Evolutionary conservation across 495 filamentous ascomycete genomes (phyloP), one percentile per base, ranked within the genome.

Genomic region (Hypoxylon fuscum): DNA sequence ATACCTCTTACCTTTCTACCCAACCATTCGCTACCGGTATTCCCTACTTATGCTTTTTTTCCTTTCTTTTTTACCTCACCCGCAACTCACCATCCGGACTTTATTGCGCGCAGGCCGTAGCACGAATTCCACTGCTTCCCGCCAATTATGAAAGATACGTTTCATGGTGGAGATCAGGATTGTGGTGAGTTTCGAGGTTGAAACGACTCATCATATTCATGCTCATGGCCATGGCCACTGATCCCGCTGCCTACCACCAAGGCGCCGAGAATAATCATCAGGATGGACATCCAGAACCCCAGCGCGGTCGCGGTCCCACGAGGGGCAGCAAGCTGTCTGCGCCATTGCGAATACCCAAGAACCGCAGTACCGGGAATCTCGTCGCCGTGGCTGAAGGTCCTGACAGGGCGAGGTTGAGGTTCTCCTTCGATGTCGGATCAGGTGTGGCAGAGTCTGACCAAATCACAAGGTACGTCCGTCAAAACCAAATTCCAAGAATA

Each of bases 311-410:
- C 35, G 59, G 53, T 40, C 52, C 66, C 27, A 60, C 66, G n/a
- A 68, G 69, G 57, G 64, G 45, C 41, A 57, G 45, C 55, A 63
- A 70, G 49, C 74, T 80, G 25, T 20, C 70, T 43, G 72, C 76
- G 22, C 46, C 74, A 5, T 43, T 81, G 42, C 76, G 79, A 49
- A 77, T 90, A 49, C 90, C 81, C 61, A 89, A 83, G 74, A 87
- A 86, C 76, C 77, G 79, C 56, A 88, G 86, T 65, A 84, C 85
- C 18, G 78, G 86, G 17, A 88, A 86, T 66, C 80, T 90, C 21
- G 74, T 82, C 20, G 72, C 81, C 56, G 66, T 75, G 35, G 66
- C 65, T 27, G 74, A 77, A 64, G 66, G 27, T 40, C 68, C 76
- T 21, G 77, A 80, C 32, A 77, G 69, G 58, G 57, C 76, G 37